These are phyloP conservation scores for Maudiozyma barnettii DNA, from an alignment of 805 yeast species.

Conservation along the genomic window DNA sequence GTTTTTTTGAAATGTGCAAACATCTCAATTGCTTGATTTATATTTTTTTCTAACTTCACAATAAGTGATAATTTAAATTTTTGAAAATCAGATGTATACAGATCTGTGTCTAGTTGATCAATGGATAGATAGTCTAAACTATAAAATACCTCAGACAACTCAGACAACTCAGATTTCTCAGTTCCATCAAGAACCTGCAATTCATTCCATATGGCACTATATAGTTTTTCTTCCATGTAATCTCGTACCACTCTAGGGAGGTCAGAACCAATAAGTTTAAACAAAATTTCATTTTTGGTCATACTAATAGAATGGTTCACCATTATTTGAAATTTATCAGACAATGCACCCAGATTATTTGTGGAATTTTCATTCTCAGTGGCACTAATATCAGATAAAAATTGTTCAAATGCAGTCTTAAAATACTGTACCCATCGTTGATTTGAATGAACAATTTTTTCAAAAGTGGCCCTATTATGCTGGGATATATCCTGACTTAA, in stretches of 20 bases:
- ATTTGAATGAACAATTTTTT: conserved; percentile 9
- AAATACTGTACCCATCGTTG: conserved; percentile 4
- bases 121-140: conserved; percentile 29
- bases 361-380: background rate
- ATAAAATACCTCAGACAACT: background rate
- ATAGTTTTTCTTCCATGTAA: conserved; percentile 62
- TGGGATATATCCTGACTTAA: background rate
- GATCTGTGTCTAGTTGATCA: conserved; percentile 37
- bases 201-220: conserved; percentile 55
- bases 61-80: conserved; percentile 24
- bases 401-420: background rate
- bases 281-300: conserved; percentile 9
- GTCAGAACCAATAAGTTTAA: conserved; percentile 21
- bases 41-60: conserved; percentile 33
- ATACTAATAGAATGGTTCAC: conserved; percentile 1
- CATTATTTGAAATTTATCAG: background rate
- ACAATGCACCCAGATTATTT: background rate
- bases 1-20: conserved; percentile 40
- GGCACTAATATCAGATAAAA: background rate
- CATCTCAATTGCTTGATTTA: conserved; percentile 42
- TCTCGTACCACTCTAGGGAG: conserved; percentile 49
- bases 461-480: conserved; percentile 4
- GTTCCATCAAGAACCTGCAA: conserved; percentile 14
- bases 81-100: conserved; percentile 30
- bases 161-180: background rate